Evolutionary conservation across 768 basidiomycete species (phyloP).

Genomic region (Mycena maculata): DNA sequence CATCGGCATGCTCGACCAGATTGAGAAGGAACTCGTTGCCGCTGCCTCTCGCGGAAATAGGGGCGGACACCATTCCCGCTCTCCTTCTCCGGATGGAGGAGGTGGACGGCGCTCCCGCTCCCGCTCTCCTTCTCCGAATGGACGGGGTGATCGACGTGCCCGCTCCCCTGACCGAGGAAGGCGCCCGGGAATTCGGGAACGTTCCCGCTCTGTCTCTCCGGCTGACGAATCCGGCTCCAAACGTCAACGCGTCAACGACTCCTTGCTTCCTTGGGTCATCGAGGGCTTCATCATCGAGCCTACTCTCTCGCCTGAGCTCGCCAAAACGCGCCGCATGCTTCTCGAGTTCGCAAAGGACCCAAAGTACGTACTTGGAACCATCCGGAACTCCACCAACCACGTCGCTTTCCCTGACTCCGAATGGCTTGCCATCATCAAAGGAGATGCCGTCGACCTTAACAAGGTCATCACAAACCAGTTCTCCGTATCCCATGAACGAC

Average conservation of each 20-base stretch:
- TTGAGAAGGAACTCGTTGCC: not conserved
- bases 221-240: no score
- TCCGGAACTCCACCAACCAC: conserved; percentile 2
- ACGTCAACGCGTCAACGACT: no score
- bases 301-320: not conserved
- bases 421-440: conserved; percentile 39
- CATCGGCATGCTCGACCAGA: conserved; percentile 7
- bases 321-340: not conserved
- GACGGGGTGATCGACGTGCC: no score
- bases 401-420: conserved; percentile 39
- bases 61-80: not conserved
- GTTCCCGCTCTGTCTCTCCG: not conserved
- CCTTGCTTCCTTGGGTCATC: not conserved
- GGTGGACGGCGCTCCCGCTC: not conserved
- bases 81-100: not conserved
- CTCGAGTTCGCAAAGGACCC: not conserved
- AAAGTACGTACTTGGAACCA: not conserved
- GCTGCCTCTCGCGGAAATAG: not conserved
- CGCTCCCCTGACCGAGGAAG: no score
- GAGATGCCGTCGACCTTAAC: conserved; percentile 42
- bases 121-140: not conserved
- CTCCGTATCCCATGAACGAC: conserved; percentile 1
- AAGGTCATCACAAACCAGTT: conserved; percentile 29
- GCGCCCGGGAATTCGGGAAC: not conserved
- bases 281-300: not conserved